These are phyloP conservation scores for Sarcomyxa edulis DNA, from an alignment of 768 basidiomycete species.

Conservation along the genomic window DNA sequence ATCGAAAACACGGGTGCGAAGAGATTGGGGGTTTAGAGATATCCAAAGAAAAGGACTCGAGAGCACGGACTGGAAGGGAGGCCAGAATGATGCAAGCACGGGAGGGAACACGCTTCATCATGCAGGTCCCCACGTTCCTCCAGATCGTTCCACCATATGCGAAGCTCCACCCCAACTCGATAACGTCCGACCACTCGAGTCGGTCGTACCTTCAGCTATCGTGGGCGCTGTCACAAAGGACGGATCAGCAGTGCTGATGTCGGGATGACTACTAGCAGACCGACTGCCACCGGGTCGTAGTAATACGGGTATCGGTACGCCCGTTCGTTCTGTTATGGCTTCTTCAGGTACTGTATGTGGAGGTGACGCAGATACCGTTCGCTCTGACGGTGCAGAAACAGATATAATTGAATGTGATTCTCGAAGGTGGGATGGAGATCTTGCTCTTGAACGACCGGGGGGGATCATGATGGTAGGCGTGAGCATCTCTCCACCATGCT, in stretches of 20 bases:
- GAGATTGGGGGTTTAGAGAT: no score
- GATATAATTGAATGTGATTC: constrained; percentile 6
- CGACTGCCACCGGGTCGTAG: constrained; percentile 7
- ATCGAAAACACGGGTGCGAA: constrained; percentile 9
- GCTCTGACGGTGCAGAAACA: constrained; percentile 11
- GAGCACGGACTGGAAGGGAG: no score
- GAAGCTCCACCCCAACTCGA: constrained; percentile 43
- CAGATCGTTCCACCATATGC: constrained; percentile 36
- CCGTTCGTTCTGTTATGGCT: constrained; percentile 10
- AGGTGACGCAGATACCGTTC: constrained; percentile 10
- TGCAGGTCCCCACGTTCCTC: constrained; percentile 30
- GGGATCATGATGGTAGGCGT: constrained; percentile 12
- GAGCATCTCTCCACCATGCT: constrained; percentile 11
- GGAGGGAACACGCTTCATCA: constrained; percentile 20
- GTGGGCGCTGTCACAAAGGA: constrained; percentile 67
- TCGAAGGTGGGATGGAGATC: constrained; percentile 4
- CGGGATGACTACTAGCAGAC: constrained; percentile 39
- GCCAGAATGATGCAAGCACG: not conserved
- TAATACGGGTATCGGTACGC: constrained; percentile 16
- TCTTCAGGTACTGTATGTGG: constrained; percentile 5
- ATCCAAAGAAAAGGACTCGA: no score
- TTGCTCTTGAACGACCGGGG: constrained; percentile 5
- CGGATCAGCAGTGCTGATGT: constrained; percentile 64
- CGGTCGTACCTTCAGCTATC: constrained; percentile 54
- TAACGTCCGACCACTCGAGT: constrained; percentile 40